Base-by-base conservation (phyloP, 805 yeast genomes). In the Metschnikowia santaceciliae region DNA sequence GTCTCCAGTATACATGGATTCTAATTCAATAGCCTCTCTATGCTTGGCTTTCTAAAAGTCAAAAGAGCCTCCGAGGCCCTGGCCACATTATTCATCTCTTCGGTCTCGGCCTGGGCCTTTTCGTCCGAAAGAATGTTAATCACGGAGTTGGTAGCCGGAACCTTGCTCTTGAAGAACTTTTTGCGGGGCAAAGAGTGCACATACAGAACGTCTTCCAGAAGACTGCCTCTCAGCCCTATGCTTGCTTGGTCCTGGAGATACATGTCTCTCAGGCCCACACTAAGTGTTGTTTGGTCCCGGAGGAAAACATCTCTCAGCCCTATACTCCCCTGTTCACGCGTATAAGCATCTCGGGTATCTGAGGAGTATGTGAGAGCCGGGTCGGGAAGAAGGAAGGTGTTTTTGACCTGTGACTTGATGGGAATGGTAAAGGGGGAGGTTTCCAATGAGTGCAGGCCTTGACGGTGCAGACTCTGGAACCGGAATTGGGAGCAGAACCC, bases 1-100 rank as follows among this genome's bases (percentile, higher is more conserved):
- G 8, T 6, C 6, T 6, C 26, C 26, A 22, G 30, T 4, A 8
- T 23, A 2, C 6, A 7, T 36, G 22, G n/a, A 11, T 6, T 10
- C 19, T 58, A 73, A 53, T 74, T 74, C 50, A 74, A 65, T 44
- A 74, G 66, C 49, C 65, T 67, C 42, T 72, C 76, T 40, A 73
- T 74, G 51, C 71, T 68, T 5, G 75, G 70, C 59, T 73, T 71
- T 35, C 77, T 61, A 49, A 74, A 65, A 2, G 75, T 64, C 48
- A 74, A 60, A 37, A 74, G 63, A 0, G 75, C 68, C 47, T 68
- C 67, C 6, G 72, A 64, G 3, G 77, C 77, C 53, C 66, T 71
- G 39, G 69, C 58, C 11, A 56, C 51, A 15, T 43, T 50, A 11
- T 10, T 17, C 3, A 47, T 46, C 15, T 42, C 68, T 11, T 56